Evolutionary conservation across 78 protist species (phyloP), one percentile per base, ranked within the genome.

Genomic region (Anaeramoeba flamelloides): DNA sequence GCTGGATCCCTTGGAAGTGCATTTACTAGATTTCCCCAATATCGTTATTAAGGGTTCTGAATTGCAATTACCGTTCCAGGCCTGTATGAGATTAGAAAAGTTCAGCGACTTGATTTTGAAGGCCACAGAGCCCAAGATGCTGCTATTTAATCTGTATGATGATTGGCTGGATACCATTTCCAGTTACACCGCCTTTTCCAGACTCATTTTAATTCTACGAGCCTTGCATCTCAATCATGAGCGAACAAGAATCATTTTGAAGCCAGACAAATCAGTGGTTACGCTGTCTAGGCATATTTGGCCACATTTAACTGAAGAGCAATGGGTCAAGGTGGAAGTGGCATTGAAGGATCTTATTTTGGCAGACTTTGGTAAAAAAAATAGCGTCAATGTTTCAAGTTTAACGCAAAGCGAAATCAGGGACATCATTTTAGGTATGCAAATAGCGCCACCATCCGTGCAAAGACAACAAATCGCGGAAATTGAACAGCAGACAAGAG

Each of bases 401-500:
- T 91, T 98, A 40, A 98, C 99, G 17, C 97, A 92, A 84, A 81
- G 92, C 1, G 99, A 98, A 83, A 91, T 97, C 76, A 87, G 99
- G 32, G 99, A 96, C 85, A 96, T 98, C 91, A 96, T 98, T 74
- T 91, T 98, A 32, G 99, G 99, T 39, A 91, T 92, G 95, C 98
- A 98, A 82, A 95, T 98, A 32, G 86, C 96, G n/a, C 94, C 99
- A 40, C 99, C 99, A 39, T 86, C 93, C 36, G 85, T 83, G 85
- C 96, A 94, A 90, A 89, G 98, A 31, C 96, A 93, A 79, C 92
- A 92, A 85, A 90, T 95, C 34, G 98, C 92, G 32, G 99, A 94
- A 82, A 90, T 98, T 77, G 99, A 95, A 85, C 89, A 93, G 92
- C 96, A 92, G 84, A 76, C 74, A 33, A 8, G 78, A 80, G 88